Percentiles rank a stretch among this genome's conserved stretches.
These are phyloP conservation scores for Cryptococcus sp. DNA, from an alignment of 1,284 basidiomycete genomes.

Conservation along the genomic window DNA sequence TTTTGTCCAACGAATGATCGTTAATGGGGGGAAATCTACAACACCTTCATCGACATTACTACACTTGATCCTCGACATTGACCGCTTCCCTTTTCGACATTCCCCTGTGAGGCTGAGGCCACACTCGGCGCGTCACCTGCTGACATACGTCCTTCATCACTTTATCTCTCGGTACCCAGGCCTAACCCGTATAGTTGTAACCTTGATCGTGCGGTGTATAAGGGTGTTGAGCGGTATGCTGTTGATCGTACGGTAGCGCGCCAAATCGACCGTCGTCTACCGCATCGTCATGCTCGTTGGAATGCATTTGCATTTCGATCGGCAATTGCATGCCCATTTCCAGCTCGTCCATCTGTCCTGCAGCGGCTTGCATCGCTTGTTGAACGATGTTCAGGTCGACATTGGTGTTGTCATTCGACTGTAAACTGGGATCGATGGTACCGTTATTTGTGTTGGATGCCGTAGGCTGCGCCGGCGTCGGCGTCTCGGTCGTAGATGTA, in stretches of 20 bases:
- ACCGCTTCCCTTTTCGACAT: too few relatives aligned
- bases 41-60: too few relatives aligned
- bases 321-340: conserved; percentile 52
- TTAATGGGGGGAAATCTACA: too few relatives aligned
- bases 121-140: too few relatives aligned
- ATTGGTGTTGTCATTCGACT: conserved; percentile 5
- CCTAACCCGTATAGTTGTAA: conserved; percentile 4
- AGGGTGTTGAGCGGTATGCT: conserved; percentile 3
- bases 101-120: too few relatives aligned
- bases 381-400: conserved; percentile 49
- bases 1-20: too few relatives aligned
- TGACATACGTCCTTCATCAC: neutral
- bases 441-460: conserved; percentile 2
- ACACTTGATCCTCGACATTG: too few relatives aligned
- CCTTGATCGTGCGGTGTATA: conserved; percentile 7
- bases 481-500: neutral
- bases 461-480: conserved; percentile 4
- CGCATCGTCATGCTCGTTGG: conserved; percentile 34
- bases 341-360: conserved; percentile 49
- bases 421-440: conserved; percentile 9
- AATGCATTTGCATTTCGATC: conserved; percentile 53
- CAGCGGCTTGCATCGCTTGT: conserved; percentile 48
- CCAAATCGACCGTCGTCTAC: neutral
- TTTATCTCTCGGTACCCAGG: neutral
- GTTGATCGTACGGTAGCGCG: neutral